Percentiles rank a stretch among this genome's conserved stretches.
Evolutionary conservation across 1,284 basidiomycete genomes (phyloP).

Genomic region (Apiotrichum sp.): DNA sequence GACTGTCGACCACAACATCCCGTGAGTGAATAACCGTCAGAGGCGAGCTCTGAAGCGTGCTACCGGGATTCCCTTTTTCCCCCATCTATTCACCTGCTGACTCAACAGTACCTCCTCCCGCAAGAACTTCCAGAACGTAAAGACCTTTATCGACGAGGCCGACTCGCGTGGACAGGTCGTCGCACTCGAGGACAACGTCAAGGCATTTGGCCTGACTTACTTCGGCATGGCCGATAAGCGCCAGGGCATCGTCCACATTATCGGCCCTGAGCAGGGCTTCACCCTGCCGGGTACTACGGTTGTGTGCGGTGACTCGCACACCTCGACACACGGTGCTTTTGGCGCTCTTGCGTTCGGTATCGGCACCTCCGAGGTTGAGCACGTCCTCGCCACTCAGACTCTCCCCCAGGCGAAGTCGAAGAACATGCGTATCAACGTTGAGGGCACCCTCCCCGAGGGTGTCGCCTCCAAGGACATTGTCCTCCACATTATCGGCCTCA

Average conservation of each 20-base stretch:
- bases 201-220: slow-evolving; percentile 90
- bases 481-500: slow-evolving; percentile 86
- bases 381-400: slow-evolving; percentile 93
- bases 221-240: slow-evolving; percentile 88
- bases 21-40: slow-evolving; percentile 56
- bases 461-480: slow-evolving; percentile 94
- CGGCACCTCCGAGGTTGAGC: slow-evolving; percentile 93
- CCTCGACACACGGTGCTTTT: slow-evolving; percentile 78
- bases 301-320: slow-evolving; percentile 81
- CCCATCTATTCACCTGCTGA: not conserved
- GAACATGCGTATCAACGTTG: slow-evolving; percentile 91
- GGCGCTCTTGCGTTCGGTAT: slow-evolving; percentile 95
- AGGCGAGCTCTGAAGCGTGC: too few species aligned
- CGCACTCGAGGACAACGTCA: slow-evolving; percentile 89
- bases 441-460: slow-evolving; percentile 77
- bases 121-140: slow-evolving; percentile 71
- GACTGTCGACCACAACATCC: slow-evolving; percentile 93
- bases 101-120: slow-evolving; percentile 68
- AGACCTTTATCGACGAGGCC: slow-evolving; percentile 75
- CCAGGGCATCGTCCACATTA: slow-evolving; percentile 93
- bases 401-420: slow-evolving; percentile 86
- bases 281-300: slow-evolving; percentile 92
- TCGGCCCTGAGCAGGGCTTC: slow-evolving; percentile 95
- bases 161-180: slow-evolving; percentile 87
- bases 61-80: too few species aligned